These are phyloP conservation scores for Alternaria dauci DNA, from an alignment of 2,329 filamentous ascomycete species.

Conservation along the genomic window DNA sequence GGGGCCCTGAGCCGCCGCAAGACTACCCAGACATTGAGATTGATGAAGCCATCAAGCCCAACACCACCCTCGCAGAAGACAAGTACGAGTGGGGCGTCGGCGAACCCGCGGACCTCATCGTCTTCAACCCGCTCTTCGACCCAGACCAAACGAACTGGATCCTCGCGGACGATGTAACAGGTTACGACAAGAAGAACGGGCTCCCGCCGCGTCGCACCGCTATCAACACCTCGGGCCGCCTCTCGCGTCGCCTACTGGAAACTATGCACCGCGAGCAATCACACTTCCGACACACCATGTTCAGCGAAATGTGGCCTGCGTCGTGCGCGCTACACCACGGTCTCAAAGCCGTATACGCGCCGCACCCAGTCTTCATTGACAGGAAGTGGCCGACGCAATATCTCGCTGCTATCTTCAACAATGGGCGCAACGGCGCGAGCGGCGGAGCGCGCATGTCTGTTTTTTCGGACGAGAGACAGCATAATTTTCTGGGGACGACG, in stretches of 20 bases:
- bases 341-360: constrained; percentile 75
- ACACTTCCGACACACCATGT: constrained; percentile 74
- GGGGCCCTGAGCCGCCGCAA: constrained; percentile 56
- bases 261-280: constrained; percentile 81
- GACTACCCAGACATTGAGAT: constrained; percentile 61
- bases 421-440: constrained; percentile 60
- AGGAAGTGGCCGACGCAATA: constrained; percentile 64
- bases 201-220: constrained; percentile 73
- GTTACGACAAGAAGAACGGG: constrained; percentile 65
- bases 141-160: constrained; percentile 76
- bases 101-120: constrained; percentile 78
- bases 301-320: constrained; percentile 80
- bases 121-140: constrained; percentile 79
- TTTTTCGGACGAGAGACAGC: constrained; percentile 61
- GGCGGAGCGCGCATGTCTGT: constrained; percentile 59
- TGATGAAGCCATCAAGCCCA: constrained; percentile 62
- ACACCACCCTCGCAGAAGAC: constrained; percentile 63
- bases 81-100: constrained; percentile 71
- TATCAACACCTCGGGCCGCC: constrained; percentile 74
- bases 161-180: constrained; percentile 73
- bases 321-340: constrained; percentile 77
- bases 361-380: constrained; percentile 66
- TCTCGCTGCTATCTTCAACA: constrained; percentile 64
- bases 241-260: constrained; percentile 70
- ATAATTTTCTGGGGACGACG: constrained; percentile 62